Percentiles rank a stretch among this genome's conserved stretches.
Conservation (phyloP, 148 eudicot genomes). For the Vaccinium myrtillus region DNA sequence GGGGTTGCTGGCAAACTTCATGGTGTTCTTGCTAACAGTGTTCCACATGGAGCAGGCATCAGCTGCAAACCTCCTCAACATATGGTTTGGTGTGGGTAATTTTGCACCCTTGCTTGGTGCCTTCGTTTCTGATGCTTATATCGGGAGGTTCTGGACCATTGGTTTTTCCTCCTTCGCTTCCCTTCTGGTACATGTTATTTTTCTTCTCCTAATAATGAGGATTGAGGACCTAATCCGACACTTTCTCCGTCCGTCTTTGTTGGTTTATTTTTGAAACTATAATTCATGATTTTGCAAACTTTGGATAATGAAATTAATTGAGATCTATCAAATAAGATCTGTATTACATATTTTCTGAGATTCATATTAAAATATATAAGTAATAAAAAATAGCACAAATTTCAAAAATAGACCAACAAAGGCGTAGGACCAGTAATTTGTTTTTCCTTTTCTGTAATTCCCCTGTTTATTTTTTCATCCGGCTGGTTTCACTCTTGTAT, state of each 20-base stretch:
- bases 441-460: neutral
- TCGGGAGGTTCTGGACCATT: conserved; percentile 73
- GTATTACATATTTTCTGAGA: no score
- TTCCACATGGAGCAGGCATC: conserved; percentile 79
- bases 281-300: no score
- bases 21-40: conserved; percentile 55
- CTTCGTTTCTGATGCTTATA: conserved; percentile 65
- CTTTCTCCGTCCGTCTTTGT: no score
- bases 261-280: no score
- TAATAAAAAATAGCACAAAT: no score
- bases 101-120: conserved; percentile 82
- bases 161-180: conserved; percentile 50
- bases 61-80: conserved; percentile 58
- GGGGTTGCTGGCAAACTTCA: conserved; percentile 72
- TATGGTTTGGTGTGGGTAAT: conserved; percentile 55
- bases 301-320: no score
- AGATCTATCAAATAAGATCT: no score
- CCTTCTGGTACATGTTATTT: conserved; percentile 40
- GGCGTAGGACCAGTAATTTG: no score
- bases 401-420: no score
- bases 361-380: no score
- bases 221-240: no score
- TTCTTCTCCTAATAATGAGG: no score
- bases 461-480: neutral
- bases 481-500: neutral